Conservation (phyloP, 2,329 filamentous ascomycete genomes). For the Ilyonectria destructans region DNA sequence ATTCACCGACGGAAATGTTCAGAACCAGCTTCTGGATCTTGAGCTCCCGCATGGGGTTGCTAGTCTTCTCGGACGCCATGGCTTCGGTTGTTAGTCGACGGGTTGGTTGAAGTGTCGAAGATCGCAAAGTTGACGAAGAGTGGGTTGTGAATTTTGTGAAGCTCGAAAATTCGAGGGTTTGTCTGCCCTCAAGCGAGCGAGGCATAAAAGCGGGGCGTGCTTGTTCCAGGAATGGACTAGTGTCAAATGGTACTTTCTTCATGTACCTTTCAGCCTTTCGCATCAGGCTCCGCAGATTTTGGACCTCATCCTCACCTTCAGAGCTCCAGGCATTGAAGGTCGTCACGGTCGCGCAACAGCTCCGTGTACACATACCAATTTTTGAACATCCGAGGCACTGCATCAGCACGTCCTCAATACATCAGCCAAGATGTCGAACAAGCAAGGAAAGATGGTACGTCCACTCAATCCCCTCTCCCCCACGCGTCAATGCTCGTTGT, state of each 20-base stretch:
- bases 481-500: conserved; percentile 56
- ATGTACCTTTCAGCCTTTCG: conserved; percentile 59
- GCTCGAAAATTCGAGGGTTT: conserved; percentile 60
- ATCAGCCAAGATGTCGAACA: conserved; percentile 69
- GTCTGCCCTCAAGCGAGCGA: conserved; percentile 56
- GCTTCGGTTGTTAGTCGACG: conserved; percentile 58
- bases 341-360: conserved; percentile 58
- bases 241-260: conserved; percentile 47
- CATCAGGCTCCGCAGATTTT: conserved; percentile 65
- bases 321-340: conserved; percentile 63
- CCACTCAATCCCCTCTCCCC: conserved; percentile 42
- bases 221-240: conserved; percentile 46
- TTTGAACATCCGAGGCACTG: conserved; percentile 59
- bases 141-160: conserved; percentile 56
- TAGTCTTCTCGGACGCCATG: conserved; percentile 83
- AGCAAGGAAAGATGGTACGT: conserved; percentile 99
- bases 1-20: conserved; percentile 99
- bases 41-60: conserved; percentile 99
- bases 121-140: conserved; percentile 49
- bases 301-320: conserved; percentile 59
- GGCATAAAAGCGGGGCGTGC: conserved; percentile 41
- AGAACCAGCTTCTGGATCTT: conserved; percentile 99
- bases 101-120: conserved; percentile 55
- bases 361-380: conserved; percentile 59
- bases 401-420: conserved; percentile 50